A percentile compares a stretch with the other conserved stretches of the same genome.
Conservation (phyloP, 805 yeast species). For the Yamadazyma philogaea region DNA sequence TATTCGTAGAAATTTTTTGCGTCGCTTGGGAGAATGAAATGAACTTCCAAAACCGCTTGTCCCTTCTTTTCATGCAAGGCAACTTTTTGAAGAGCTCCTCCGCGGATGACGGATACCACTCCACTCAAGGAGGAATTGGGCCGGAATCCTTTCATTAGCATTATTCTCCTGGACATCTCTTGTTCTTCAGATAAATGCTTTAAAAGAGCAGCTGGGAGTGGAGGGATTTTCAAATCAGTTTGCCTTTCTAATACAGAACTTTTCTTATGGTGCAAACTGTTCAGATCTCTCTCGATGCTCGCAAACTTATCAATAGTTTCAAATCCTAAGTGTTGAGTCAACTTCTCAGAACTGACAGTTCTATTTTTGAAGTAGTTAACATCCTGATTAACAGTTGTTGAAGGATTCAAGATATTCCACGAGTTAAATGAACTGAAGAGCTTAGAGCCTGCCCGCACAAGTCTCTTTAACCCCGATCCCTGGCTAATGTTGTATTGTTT, state of each 20-base stretch:
- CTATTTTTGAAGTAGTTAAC: background rate
- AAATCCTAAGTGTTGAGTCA: background rate
- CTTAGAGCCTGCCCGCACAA: slow-evolving; percentile 5
- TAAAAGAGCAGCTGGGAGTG: background rate
- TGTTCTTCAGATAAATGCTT: background rate
- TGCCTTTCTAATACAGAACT: background rate
- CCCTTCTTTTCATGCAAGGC: slow-evolving; percentile 21
- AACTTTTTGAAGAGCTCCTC: slow-evolving; percentile 67
- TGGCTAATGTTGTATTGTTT: slow-evolving; percentile 5
- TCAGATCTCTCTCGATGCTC: background rate
- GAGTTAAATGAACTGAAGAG: slow-evolving; percentile 4
- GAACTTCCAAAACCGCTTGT: slow-evolving; percentile 36
- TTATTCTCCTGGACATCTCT: slow-evolving; percentile 19
- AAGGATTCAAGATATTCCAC: background rate
- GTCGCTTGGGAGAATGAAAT: slow-evolving; percentile 50
- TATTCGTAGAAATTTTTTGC: slow-evolving; percentile 54
- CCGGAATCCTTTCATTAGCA: slow-evolving; percentile 41
- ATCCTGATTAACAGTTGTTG: background rate
- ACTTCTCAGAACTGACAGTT: background rate
- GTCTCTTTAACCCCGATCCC: background rate
- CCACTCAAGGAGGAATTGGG: slow-evolving; percentile 44
- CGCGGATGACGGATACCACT: slow-evolving; percentile 54
- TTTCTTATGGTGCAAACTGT: background rate
- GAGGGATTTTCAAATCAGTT: background rate
- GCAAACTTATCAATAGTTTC: background rate